Conservation (phyloP, 1,284 basidiomycete species). For the Moesziomyces globuligerus region DNA sequence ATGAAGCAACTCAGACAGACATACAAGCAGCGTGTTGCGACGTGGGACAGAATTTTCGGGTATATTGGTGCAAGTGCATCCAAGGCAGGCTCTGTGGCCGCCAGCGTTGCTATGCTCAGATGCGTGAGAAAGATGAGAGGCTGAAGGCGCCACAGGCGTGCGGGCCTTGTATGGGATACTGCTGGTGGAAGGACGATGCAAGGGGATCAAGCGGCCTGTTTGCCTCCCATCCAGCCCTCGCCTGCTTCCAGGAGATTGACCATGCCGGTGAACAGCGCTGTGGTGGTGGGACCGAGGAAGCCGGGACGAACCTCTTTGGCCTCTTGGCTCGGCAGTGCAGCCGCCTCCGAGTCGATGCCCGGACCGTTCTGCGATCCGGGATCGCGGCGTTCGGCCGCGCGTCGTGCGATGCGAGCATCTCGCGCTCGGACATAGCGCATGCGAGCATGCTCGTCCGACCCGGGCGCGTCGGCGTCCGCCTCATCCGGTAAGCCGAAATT, state of each 20-base stretch:
- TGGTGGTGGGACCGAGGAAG: constrained; percentile 55
- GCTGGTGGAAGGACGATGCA: constrained; percentile 14
- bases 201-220: constrained; percentile 31
- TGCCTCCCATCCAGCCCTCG: constrained; percentile 61
- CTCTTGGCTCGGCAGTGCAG: constrained; percentile 40
- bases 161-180: background rate
- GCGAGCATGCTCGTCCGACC: constrained; percentile 35
- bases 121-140: background rate
- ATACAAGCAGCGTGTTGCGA: too few species aligned
- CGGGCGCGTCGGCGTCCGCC: constrained; percentile 14
- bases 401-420: constrained; percentile 38
- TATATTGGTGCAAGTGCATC: background rate
- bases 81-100: too few species aligned
- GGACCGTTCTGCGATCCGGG: constrained; percentile 18
- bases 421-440: constrained; percentile 39
- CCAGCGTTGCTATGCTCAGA: background rate
- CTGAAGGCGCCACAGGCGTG: too few species aligned
- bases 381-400: constrained; percentile 28
- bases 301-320: constrained; percentile 22
- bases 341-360: constrained; percentile 16
- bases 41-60: too few species aligned
- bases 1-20: too few species aligned
- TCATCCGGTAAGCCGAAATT: constrained; percentile 22
- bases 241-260: constrained; percentile 60
- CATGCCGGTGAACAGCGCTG: constrained; percentile 54